Conservation (phyloP, 441 rosid species). For the Populus hybrid region DNA sequence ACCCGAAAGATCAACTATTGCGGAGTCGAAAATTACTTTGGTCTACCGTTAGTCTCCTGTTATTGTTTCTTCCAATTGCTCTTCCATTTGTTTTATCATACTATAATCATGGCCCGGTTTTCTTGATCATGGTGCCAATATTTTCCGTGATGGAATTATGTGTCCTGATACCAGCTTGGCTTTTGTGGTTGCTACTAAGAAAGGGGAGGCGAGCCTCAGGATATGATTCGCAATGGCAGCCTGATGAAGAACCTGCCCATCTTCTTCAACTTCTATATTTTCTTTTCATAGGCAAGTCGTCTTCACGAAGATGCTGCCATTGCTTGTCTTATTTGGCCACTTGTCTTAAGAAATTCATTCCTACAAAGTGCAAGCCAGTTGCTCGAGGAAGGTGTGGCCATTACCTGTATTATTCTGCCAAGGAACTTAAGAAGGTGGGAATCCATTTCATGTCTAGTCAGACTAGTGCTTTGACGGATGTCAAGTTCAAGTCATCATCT, state of each 20-base stretch:
- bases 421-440: slow-evolving; percentile 10
- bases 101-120: fast-evolving
- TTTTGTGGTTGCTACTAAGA: background rate
- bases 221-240: background rate
- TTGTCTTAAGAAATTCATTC: too few relatives aligned
- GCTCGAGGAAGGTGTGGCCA: background rate
- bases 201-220: background rate
- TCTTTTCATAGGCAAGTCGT: background rate
- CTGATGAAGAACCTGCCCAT: background rate
- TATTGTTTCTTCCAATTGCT: too few relatives aligned
- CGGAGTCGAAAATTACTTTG: background rate
- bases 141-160: too few relatives aligned
- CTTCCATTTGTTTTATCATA: too few relatives aligned
- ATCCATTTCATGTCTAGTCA: slow-evolving; percentile 1
- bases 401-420: background rate
- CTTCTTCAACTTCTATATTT: slow-evolving; percentile 10
- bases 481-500: background rate
- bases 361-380: too few relatives aligned
- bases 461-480: background rate
- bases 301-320: background rate
- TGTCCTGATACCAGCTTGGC: background rate
- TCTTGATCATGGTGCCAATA: too few relatives aligned
- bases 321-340: background rate
- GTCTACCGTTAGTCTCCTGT: background rate
- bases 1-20: background rate